phyloP scores from a whole-genome alignment of 2,329 filamentous ascomycete species.

The Microsporum canis region DNA sequence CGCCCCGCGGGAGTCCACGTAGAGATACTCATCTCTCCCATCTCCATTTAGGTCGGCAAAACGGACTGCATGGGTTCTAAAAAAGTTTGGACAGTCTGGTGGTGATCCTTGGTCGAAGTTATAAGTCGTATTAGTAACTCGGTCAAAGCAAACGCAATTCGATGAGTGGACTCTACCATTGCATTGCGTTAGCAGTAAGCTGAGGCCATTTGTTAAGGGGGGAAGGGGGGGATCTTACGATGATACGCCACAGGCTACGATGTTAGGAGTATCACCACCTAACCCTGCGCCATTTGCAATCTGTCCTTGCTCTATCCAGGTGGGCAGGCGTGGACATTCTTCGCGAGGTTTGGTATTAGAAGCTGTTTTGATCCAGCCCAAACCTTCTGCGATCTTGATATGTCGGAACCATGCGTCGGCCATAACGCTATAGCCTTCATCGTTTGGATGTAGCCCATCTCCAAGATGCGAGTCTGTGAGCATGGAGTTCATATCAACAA shows the following conservation, averaged over 20 bases:
- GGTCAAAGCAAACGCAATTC: not conserved
- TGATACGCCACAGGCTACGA: not conserved
- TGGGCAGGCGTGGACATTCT: not conserved
- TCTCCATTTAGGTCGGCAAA: slow-evolving; percentile 10
- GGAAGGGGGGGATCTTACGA: not conserved
- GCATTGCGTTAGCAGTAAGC: no score
- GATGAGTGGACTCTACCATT: not conserved
- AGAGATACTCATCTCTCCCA: slow-evolving; percentile 12
- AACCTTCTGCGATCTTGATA: no score
- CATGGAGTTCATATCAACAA: no score
- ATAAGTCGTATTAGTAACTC: not conserved
- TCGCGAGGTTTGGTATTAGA: no score
- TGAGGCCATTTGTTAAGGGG: no score
- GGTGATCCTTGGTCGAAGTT: not conserved
- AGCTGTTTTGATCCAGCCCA: no score
- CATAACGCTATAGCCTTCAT: no score
- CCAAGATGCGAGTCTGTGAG: no score
- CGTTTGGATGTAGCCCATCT: no score
- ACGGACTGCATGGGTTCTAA: not conserved
- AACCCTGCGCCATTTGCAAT: slow-evolving; percentile 1
- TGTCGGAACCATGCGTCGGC: no score
- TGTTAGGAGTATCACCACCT: not conserved
- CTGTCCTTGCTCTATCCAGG: slow-evolving; percentile 5
- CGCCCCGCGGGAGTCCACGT: slow-evolving; percentile 7
- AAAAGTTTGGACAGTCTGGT: no score